Conservation (phyloP, 2,329 filamentous ascomycete species). For the Fonsecaea nubica region DNA sequence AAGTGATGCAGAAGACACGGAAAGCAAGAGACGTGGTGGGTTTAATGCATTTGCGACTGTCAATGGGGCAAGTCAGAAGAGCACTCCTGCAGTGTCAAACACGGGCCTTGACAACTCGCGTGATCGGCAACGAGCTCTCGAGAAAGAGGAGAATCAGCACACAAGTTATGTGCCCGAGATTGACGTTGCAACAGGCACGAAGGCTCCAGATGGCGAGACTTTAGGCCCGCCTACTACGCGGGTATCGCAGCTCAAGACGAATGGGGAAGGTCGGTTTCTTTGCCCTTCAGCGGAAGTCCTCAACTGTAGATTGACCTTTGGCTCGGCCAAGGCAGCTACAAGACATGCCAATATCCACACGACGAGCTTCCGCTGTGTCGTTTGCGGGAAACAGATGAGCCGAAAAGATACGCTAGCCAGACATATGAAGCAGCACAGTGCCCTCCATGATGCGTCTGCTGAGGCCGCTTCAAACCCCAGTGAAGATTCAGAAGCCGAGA, state of each 20-base stretch:
- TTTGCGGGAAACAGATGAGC: conserved; percentile 31
- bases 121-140: not conserved
- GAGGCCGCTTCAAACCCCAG: conserved; percentile 15
- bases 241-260: not conserved
- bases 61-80: not conserved
- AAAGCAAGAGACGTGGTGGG: not conserved
- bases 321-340: conserved; percentile 22
- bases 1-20: conserved; percentile 22
- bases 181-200: conserved; percentile 4
- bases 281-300: conserved; percentile 32
- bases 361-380: conserved; percentile 24
- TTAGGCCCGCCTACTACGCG: not conserved
- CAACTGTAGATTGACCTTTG: conserved; percentile 34
- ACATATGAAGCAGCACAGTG: conserved; percentile 31
- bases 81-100: not conserved
- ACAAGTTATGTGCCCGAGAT: not conserved
- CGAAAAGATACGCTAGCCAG: conserved; percentile 26
- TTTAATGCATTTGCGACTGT: conserved; percentile 1
- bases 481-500: not conserved
- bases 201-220: not conserved
- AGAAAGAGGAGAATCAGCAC: not conserved
- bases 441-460: conserved; percentile 19
- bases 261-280: conserved; percentile 23
- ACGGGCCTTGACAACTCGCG: not conserved
- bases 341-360: conserved; percentile 34